Percentiles rank a stretch among this genome's conserved stretches.
phyloP scores from a whole-genome alignment of 2,329 filamentous ascomycete genomes.

The Penicillium sp. region DNA sequence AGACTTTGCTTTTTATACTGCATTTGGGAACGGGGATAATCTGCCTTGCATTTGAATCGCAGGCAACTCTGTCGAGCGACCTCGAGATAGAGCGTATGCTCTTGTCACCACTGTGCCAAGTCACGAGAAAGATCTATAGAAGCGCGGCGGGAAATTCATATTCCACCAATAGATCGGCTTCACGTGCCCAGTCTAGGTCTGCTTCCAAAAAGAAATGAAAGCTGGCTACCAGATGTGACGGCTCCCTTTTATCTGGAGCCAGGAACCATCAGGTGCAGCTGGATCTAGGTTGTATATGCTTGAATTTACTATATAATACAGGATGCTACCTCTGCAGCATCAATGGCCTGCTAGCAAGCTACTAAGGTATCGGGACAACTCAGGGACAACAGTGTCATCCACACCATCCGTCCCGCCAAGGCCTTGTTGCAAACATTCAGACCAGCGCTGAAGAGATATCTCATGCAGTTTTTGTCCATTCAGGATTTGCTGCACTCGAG shows the following conservation, averaged over 20 bases:
- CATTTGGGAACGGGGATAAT: neutral
- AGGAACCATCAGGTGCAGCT: neutral
- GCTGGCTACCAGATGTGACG: neutral
- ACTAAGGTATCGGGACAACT: slow-evolving; percentile 26
- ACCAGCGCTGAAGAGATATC: slow-evolving; percentile 34
- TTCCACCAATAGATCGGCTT: neutral
- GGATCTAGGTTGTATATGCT: neutral
- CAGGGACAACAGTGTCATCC: slow-evolving; percentile 14
- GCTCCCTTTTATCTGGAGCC: neutral
- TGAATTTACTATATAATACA: slow-evolving; percentile 3
- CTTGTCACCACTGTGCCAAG: neutral
- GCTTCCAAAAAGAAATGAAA: neutral
- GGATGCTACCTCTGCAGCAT: neutral
- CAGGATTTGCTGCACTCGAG: slow-evolving; percentile 28
- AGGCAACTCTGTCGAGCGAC: neutral
- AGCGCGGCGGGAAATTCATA: neutral
- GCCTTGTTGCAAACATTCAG: slow-evolving; percentile 19
- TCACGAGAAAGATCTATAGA: neutral
- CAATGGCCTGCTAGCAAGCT: slow-evolving; percentile 23
- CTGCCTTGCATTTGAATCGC: neutral
- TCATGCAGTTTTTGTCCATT: slow-evolving; percentile 48
- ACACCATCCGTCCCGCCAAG: slow-evolving; percentile 13
- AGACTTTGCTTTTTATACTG: neutral
- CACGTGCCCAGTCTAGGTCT: neutral
- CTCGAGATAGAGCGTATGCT: neutral